Conservation (phyloP, 2,329 filamentous ascomycete genomes). For the Ophiostoma ips region DNA sequence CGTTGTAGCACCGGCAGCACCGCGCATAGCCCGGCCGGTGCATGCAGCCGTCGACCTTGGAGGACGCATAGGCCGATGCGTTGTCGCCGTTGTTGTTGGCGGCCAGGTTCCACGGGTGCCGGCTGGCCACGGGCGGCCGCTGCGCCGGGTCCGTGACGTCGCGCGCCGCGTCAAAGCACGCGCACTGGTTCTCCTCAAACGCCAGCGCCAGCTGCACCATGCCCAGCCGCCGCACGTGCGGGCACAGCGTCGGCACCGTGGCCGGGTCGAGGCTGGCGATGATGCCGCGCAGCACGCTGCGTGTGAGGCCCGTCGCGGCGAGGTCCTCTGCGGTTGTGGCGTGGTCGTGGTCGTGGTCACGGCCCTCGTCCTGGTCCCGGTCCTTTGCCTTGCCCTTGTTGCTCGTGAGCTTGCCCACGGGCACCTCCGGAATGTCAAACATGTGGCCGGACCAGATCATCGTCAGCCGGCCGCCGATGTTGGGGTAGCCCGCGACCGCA, state of each 20-base stretch:
- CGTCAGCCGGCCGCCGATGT: neutral
- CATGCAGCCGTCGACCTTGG: neutral
- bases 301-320: neutral
- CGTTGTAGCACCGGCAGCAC: neutral
- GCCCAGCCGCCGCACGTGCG: neutral
- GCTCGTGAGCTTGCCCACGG: no score
- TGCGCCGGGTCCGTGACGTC: neutral
- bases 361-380: no score
- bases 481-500: neutral
- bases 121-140: neutral
- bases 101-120: neutral
- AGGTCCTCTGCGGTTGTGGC: no score
- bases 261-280: neutral
- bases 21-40: neutral
- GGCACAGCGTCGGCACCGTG: neutral
- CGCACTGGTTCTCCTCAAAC: neutral
- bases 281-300: neutral
- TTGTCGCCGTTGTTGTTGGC: neutral
- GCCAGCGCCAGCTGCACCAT: neutral
- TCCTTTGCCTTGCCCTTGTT: no score
- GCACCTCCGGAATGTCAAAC: neutral
- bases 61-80: no score
- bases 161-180: neutral
- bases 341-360: no score
- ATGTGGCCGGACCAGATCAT: neutral